phyloP scores from a whole-genome alignment of 139 green algal genomes.

The Medakamo hakoo region DNA sequence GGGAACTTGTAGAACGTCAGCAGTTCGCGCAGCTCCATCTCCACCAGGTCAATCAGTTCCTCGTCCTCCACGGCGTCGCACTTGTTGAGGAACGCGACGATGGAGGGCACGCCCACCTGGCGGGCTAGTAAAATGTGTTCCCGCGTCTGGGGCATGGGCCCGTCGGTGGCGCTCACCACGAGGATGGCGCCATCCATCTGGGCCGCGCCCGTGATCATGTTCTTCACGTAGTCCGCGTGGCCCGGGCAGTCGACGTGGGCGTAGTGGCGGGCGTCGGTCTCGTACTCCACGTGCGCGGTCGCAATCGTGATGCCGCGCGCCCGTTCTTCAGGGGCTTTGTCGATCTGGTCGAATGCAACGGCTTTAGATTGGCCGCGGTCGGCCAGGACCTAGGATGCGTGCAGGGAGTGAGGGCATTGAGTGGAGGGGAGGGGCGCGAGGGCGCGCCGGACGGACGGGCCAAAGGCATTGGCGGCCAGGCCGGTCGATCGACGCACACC shows the following conservation, averaged over 20 bases:
- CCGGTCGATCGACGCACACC: background rate
- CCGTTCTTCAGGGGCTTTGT: slow-evolving; percentile 98
- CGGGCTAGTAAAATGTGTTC: slow-evolving; percentile 92
- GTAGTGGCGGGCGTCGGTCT: slow-evolving; percentile 94
- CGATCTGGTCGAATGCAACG: slow-evolving; percentile 92
- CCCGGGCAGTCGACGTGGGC: slow-evolving; percentile 97
- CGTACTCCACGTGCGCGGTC: slow-evolving; percentile 93
- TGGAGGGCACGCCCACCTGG: slow-evolving; percentile 89
- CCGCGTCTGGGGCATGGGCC: slow-evolving; percentile 97
- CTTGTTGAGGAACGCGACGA: slow-evolving; percentile 99
- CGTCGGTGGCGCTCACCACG: slow-evolving; percentile 90
- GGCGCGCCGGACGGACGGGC: background rate
- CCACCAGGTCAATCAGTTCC: slow-evolving; percentile 93
- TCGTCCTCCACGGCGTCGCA: slow-evolving; percentile 90
- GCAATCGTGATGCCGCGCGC: slow-evolving; percentile 98
- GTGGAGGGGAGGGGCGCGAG: background rate
- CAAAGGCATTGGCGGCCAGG: background rate
- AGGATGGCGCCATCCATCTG: slow-evolving; percentile 98
- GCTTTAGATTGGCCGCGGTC: slow-evolving; percentile 59
- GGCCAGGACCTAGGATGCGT: slow-evolving; percentile 51
- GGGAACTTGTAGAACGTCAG: slow-evolving; percentile 96
- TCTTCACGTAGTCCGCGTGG: slow-evolving; percentile 99
- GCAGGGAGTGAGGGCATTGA: background rate
- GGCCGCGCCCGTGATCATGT: slow-evolving; percentile 95
- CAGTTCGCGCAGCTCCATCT: slow-evolving; percentile 97